Base-by-base conservation (phyloP, 306 rosid species). In the Astragalus membranaceus region DNA sequence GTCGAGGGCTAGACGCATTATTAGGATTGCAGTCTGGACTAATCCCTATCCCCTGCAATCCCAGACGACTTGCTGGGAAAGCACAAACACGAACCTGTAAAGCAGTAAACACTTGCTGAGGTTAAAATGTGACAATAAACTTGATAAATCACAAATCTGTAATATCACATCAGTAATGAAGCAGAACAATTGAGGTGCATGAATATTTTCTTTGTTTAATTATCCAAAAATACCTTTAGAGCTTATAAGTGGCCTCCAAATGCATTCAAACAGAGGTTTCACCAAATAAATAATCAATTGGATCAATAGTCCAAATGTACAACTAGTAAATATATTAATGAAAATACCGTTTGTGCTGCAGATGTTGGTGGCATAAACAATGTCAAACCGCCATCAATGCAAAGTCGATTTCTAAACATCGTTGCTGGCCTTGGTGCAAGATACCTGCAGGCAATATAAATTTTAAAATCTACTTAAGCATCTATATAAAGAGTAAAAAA, bases 311-410 rank as follows among this genome's bases (percentile, higher is more conserved):
- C 8, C 8, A 53, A 53, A 29, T 65, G 14, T 11, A 6, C 5
- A 48, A 60, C 43, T 69, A 56, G 49, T 66, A 59, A 48, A 69
- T 55, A 44, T 69, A 41, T 32, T 64, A 33, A 53, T 49, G 20
- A 54, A 76, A 53, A 58, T 85, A 93, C 98, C 89, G 98, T 93
- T 17, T 79, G 86, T 51, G 85, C 72, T 62, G 98, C 98, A 67
- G 98, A 87, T 52, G 98, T 90, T 32, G 97, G 97, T 15, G 98
- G 97, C 96, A 93, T 93, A 78, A 93, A 93, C 85, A 90, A 83
- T 3, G 98, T 93, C 77, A 93, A 76, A 15, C 98, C 97, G 62
- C 98, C 98, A 73, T 93, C 98, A 78, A 93, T 81, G 88, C 98
- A 93, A 61, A 90, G 81, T 36, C 92, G 82, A 74, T 93, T 90